Evolutionary conservation across 108 stramenopile species (phyloP), one percentile per base, ranked within the genome.

Genomic region (Hondaea fermentalgiana): DNA sequence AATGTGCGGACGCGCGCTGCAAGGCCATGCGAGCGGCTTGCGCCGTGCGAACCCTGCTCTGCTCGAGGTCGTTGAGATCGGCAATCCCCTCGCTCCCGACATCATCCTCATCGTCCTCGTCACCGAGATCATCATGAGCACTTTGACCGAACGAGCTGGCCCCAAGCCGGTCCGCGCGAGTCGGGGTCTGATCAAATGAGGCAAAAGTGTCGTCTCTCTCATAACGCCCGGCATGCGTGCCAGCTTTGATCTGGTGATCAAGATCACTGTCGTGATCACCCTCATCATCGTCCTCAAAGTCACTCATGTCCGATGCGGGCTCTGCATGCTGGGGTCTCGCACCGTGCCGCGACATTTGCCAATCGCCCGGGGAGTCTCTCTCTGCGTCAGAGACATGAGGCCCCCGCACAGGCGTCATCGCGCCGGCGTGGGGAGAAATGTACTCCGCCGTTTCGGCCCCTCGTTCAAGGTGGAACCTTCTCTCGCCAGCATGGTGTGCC

Each of bases 1-100:
- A 83, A 12, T 83, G 45, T 4, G 76, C 76, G 17, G 76, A 83
- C n/a, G 76, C 76, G 76, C 76, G 76, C 76, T 83, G 76, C 17
- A 83, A 35, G n/a, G 76, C 76, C 76, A 83, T 83, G 19, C 76
- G 45, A 12, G 76, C 76, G 0, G 76, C 76, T 23, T 83, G 76
- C 25, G 76, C 76, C 19, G 76, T 83, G 44, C 76, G 45, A 8
- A 53, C 76, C 10, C 76, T 10, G 28, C 76, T 83, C 28, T 83
- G 76, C 76, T 83, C 76, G 25, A 83, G 76, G 49, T 83, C 76
- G 23, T 83, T 53, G 19, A 83, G 12, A 23, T 69, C 21, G 8
- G 42, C 42, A 17, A 42, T 6, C 8, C 55, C 64, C 64, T 69
- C 64, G 64, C 42, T 23, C 14, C 8, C 64, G 8, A 23, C 64